Evolutionary conservation across 108 stramenopile species (phyloP).

Genomic region (Licmophora abbreviata): DNA sequence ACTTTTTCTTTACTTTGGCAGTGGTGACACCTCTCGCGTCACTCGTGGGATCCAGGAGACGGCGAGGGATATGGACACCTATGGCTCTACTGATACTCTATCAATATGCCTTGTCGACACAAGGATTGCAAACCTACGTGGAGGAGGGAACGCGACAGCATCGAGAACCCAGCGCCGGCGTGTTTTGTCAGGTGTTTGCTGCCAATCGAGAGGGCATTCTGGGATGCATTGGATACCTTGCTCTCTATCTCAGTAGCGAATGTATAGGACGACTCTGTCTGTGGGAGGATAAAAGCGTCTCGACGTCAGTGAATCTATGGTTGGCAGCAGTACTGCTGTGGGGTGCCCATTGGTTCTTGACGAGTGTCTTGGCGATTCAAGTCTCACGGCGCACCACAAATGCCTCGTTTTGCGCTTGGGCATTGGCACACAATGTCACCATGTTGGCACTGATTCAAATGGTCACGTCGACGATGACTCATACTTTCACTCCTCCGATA

Average conservation of each 20-base stretch:
- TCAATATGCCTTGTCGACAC: constrained; percentile 43
- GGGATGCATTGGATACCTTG: constrained; percentile 67
- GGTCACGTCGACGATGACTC: constrained; percentile 13
- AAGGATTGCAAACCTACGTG: constrained; percentile 61
- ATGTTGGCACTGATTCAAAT: constrained; percentile 28
- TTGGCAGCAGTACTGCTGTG: constrained; percentile 20
- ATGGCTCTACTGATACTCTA: constrained; percentile 35
- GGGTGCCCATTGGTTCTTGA: constrained; percentile 20
- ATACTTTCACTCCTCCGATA: too few relatives aligned
- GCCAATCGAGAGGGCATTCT: constrained; percentile 88
- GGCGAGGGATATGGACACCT: too few relatives aligned
- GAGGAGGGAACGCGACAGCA: constrained; percentile 47
- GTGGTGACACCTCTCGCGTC: constrained; percentile 20
- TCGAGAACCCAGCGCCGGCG: neutral
- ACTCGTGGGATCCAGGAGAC: constrained; percentile 9
- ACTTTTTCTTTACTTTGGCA: constrained; percentile 94
- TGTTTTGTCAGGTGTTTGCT: constrained; percentile 44
- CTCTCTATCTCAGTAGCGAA: constrained; percentile 56
- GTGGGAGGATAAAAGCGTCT: constrained; percentile 20
- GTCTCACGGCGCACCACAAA: constrained; percentile 82
- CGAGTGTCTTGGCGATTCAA: constrained; percentile 17
- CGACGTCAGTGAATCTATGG: constrained; percentile 13
- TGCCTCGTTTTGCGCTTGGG: constrained; percentile 60
- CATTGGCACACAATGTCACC: constrained; percentile 51
- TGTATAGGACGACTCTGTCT: constrained; percentile 43